Evolutionary conservation across 495 filamentous ascomycete species (phyloP).

Genomic region (Xylaria palmicola): DNA sequence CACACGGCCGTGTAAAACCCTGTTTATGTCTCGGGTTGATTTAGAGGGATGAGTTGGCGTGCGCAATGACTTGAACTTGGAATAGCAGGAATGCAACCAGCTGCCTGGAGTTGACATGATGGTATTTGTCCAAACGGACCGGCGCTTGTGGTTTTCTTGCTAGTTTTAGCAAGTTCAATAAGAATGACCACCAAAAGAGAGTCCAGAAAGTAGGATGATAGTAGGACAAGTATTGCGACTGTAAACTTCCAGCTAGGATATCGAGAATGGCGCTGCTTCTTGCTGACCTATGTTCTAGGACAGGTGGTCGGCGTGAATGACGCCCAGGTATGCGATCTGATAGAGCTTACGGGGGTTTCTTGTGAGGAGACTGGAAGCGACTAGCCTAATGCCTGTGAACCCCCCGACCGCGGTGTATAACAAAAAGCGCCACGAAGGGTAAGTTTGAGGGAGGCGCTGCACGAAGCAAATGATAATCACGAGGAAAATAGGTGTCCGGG

Average conservation of each 20-base stretch:
- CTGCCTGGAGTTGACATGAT: background rate
- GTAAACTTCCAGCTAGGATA: background rate
- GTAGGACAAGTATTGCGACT: background rate
- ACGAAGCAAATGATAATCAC: no score
- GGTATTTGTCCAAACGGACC: background rate
- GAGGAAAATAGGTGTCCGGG: no score
- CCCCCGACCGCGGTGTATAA: no score
- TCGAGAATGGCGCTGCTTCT: background rate
- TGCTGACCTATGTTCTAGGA: background rate
- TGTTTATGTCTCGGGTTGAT: background rate
- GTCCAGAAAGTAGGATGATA: background rate
- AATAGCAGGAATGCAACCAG: background rate
- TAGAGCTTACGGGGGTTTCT: no score
- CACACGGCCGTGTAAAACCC: conserved; percentile 8
- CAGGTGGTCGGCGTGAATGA: background rate
- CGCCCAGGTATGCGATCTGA: background rate
- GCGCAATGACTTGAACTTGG: background rate
- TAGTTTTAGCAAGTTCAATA: no score
- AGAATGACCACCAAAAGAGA: no score
- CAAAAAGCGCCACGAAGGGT: no score
- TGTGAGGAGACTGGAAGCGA: no score
- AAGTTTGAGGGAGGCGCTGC: no score
- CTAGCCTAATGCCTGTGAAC: no score
- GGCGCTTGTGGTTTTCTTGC: background rate
- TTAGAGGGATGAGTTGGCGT: background rate